Percentiles rank a stretch among this genome's conserved stretches.
Conservation (phyloP, 441 rosid genomes). For the Pelargonium citronellum region DNA sequence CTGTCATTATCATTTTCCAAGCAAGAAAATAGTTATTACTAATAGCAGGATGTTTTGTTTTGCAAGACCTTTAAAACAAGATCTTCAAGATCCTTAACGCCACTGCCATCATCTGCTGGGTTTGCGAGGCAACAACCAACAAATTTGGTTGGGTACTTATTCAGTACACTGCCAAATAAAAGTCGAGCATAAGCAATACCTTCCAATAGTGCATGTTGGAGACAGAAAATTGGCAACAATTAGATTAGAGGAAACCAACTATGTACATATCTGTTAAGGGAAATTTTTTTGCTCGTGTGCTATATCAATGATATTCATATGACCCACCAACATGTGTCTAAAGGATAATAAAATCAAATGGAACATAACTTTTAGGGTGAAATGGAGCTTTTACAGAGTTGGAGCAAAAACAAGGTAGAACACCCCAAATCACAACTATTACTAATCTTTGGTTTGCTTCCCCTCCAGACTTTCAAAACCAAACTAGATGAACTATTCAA, state of each 20-base stretch:
- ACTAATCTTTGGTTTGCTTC: neutral
- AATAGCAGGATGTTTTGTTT: slow-evolving; percentile 11
- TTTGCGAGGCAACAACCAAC: slow-evolving; percentile 90
- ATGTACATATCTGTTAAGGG: neutral
- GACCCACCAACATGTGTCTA: neutral
- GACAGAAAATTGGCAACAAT: slow-evolving; percentile 12
- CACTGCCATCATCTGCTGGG: slow-evolving; percentile 85
- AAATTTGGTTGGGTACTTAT: slow-evolving; percentile 71
- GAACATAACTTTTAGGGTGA: neutral
- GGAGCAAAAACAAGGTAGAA: neutral
- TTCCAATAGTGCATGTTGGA: neutral
- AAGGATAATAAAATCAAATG: neutral
- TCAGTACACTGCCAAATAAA: slow-evolving; percentile 47
- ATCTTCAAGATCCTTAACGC: slow-evolving; percentile 61
- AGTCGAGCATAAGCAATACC: slow-evolving; percentile 9
- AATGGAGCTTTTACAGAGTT: neutral
- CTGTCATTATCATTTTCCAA: slow-evolving; percentile 19
- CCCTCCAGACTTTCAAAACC: neutral
- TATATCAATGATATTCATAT: neutral
- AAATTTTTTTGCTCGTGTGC: neutral
- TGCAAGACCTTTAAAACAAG: slow-evolving; percentile 64
- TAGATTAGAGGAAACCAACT: neutral
- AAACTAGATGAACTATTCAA: neutral
- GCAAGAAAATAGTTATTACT: neutral
- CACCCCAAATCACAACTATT: neutral